phyloP scores from a whole-genome alignment of 2,329 filamentous ascomycete species.

The Sphaerulina musiva region DNA sequence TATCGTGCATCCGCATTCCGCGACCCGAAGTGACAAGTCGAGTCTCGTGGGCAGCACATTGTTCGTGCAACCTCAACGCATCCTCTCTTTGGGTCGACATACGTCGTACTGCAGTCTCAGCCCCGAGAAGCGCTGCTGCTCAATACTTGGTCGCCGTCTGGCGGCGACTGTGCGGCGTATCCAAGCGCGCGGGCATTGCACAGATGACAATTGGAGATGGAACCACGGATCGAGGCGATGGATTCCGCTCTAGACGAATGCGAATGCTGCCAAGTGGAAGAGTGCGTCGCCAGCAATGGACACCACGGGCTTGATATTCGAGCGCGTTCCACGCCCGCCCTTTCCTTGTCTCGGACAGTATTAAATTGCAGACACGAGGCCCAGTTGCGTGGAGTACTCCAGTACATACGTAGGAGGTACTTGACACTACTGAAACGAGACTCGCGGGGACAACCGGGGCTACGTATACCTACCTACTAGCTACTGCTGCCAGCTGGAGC shows the following conservation, averaged over 20 bases:
- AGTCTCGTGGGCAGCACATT: conserved; percentile 17
- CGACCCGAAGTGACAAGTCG: conserved; percentile 7
- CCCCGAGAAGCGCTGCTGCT: conserved; percentile 7
- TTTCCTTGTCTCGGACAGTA: conserved; percentile 3
- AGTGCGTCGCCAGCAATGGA: conserved; percentile 3
- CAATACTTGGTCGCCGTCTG: conserved; percentile 3
- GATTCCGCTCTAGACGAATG: neutral
- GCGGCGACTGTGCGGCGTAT: neutral
- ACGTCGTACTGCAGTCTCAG: conserved; percentile 8
- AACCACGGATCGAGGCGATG: neutral
- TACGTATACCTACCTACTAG: neutral
- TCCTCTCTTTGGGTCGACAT: neutral
- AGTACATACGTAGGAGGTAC: neutral
- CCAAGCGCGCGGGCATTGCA: neutral
- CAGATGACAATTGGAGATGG: neutral
- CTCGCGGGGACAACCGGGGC: conserved; percentile 1
- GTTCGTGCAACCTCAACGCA: conserved; percentile 4
- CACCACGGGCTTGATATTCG: neutral
- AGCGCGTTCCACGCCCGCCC: neutral
- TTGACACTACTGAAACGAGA: neutral
- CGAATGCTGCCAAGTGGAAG: conserved; percentile 5
- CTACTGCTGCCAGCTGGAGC: too few species aligned
- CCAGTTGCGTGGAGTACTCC: neutral
- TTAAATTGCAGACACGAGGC: neutral
- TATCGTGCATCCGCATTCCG: conserved; percentile 10